phyloP scores from a whole-genome alignment of 1,284 basidiomycete genomes.

The Pseudozyma sp. region DNA sequence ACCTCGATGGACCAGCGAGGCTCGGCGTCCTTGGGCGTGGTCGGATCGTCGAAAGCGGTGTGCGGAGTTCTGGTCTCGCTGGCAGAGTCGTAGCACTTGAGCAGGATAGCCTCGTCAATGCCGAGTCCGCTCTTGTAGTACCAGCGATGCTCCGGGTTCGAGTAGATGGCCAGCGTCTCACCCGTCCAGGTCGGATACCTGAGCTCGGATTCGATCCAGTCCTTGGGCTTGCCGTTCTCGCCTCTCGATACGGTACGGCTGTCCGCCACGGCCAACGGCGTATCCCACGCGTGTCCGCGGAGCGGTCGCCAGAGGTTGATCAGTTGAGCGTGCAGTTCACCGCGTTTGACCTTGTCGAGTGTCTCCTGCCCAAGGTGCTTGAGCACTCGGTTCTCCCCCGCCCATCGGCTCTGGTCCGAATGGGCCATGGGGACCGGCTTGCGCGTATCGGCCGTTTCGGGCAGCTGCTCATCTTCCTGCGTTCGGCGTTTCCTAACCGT shows the following conservation, averaged over 20 bases:
- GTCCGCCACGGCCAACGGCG: slow-evolving; percentile 77
- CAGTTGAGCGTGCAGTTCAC: slow-evolving; percentile 74
- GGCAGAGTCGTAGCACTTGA: slow-evolving; percentile 75
- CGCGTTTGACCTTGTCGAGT: slow-evolving; percentile 46
- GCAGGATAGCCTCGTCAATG: slow-evolving; percentile 76
- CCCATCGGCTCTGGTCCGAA: slow-evolving; percentile 54
- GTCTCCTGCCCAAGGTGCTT: slow-evolving; percentile 57
- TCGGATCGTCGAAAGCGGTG: slow-evolving; percentile 57
- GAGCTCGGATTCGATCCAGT: slow-evolving; percentile 50
- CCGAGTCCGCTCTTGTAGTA: slow-evolving; percentile 76
- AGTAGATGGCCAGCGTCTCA: slow-evolving; percentile 70
- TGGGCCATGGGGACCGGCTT: slow-evolving; percentile 52
- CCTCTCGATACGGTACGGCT: slow-evolving; percentile 72
- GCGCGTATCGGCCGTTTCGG: slow-evolving; percentile 48
- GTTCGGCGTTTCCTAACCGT: slow-evolving; percentile 54
- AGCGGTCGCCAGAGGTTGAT: slow-evolving; percentile 81
- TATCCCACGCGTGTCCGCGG: slow-evolving; percentile 73
- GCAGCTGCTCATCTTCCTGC: slow-evolving; percentile 34
- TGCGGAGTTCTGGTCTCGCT: slow-evolving; percentile 56
- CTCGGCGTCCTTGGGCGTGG: slow-evolving; percentile 44
- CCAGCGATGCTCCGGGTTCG: slow-evolving; percentile 75
- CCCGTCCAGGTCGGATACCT: slow-evolving; percentile 55
- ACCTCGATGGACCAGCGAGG: slow-evolving; percentile 59
- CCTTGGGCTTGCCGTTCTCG: slow-evolving; percentile 42
- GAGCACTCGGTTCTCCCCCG: slow-evolving; percentile 52